A percentile compares a stretch with the other conserved stretches of the same genome.
These are phyloP conservation scores for Coniferiporia sulphurascens DNA, from an alignment of 1,284 basidiomycete genomes.

Conservation along the genomic window DNA sequence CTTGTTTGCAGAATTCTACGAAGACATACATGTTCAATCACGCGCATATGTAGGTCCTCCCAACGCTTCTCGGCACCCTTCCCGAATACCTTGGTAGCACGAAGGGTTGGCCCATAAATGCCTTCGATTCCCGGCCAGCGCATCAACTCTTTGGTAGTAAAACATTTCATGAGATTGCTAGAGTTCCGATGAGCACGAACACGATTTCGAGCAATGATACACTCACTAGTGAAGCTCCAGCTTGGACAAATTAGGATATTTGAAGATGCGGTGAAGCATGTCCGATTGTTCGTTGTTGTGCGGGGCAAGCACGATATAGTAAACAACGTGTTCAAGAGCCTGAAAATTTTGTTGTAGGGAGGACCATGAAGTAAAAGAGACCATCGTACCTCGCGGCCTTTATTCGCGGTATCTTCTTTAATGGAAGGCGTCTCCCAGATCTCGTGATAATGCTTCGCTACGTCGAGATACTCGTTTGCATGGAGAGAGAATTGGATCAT, in stretches of 20 bases:
- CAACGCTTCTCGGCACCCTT: slow-evolving; percentile 70
- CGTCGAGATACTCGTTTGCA: slow-evolving; percentile 84
- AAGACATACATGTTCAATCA: slow-evolving; percentile 87
- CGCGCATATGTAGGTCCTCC: slow-evolving; percentile 93
- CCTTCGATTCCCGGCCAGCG: slow-evolving; percentile 95
- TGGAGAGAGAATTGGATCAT: slow-evolving; percentile 94
- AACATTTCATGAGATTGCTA: slow-evolving; percentile 94
- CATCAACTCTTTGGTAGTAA: slow-evolving; percentile 94
- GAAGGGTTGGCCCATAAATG: slow-evolving; percentile 83
- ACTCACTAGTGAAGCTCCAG: slow-evolving; percentile 85
- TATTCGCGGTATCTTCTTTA: slow-evolving; percentile 71
- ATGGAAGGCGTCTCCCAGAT: slow-evolving; percentile 95
- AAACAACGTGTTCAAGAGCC: slow-evolving; percentile 91
- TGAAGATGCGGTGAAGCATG: slow-evolving; percentile 86
- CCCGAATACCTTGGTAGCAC: slow-evolving; percentile 79
- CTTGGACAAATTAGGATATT: slow-evolving; percentile 72
- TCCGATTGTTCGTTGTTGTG: slow-evolving; percentile 98
- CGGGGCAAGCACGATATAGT: slow-evolving; percentile 90
- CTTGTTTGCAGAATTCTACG: background rate
- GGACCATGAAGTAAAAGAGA: slow-evolving; percentile 13
- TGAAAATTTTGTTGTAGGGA: slow-evolving; percentile 29
- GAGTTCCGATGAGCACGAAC: slow-evolving; percentile 13
- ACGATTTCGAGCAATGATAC: background rate
- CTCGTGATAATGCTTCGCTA: slow-evolving; percentile 93
- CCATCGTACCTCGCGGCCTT: slow-evolving; percentile 65